Conservation (phyloP, 1,284 basidiomycete species). For the Anthracocystis panici-leucophaei region DNA sequence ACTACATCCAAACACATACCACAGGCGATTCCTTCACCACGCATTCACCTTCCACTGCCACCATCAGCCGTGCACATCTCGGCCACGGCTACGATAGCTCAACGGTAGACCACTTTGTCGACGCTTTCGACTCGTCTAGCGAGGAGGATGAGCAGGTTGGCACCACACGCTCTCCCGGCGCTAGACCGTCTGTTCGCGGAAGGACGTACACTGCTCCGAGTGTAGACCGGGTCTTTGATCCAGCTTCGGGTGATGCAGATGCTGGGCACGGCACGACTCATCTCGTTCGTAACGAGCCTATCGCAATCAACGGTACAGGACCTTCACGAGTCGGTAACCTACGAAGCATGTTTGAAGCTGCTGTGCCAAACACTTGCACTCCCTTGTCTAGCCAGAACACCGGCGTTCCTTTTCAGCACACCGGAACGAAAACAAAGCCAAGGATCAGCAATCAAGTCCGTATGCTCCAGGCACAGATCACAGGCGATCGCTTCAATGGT, state of each 20-base stretch:
- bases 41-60: constrained; percentile 23
- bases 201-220: constrained; percentile 49
- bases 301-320: constrained; percentile 37
- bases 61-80: constrained; percentile 31
- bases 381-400: constrained; percentile 35
- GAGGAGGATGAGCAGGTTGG: constrained; percentile 27
- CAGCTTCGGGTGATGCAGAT: constrained; percentile 17
- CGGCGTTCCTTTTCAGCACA: constrained; percentile 12
- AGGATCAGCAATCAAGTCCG: constrained; percentile 46
- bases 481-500: constrained; percentile 44
- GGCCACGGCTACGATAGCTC: constrained; percentile 44
- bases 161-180: not conserved
- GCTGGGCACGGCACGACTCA: constrained; percentile 22
- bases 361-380: constrained; percentile 7
- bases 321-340: constrained; percentile 44
- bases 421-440: constrained; percentile 26
- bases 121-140: constrained; percentile 32
- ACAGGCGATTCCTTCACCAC: constrained; percentile 48
- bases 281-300: constrained; percentile 37
- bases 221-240: constrained; percentile 34
- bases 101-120: constrained; percentile 36
- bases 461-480: constrained; percentile 55
- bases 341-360: constrained; percentile 44
- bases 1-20: constrained; percentile 53
- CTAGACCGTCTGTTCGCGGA: constrained; percentile 21